A percentile compares a stretch with the other conserved stretches of the same genome.
Evolutionary conservation across 306 rosid species (phyloP).

Genomic region (Medicago ruthenica): DNA sequence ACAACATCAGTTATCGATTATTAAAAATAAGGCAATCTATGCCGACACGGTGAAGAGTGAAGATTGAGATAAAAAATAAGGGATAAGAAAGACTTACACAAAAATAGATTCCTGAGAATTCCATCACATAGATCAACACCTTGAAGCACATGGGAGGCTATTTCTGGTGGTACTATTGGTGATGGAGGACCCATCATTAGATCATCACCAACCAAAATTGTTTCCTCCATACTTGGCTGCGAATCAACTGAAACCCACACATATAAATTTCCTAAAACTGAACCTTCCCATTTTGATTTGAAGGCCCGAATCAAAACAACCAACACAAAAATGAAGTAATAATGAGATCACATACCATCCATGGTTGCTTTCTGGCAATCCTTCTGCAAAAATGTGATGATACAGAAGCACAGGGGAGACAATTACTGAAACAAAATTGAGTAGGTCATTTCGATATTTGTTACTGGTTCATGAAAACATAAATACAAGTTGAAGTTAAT

Average conservation of each 20-base stretch:
- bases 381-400: not conserved
- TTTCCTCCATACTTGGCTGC: conserved; percentile 92
- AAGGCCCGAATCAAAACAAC: not conserved
- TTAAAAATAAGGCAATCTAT: too few relatives aligned
- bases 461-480: too few relatives aligned
- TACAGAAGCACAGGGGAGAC: conserved; percentile 5
- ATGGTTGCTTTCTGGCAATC: conserved; percentile 51
- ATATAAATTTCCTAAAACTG: conserved; percentile 8
- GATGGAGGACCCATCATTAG: conserved; percentile 93
- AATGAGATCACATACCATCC: conserved; percentile 62
- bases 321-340: not conserved
- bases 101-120: conserved; percentile 77
- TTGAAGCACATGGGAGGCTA: conserved; percentile 91
- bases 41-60: too few relatives aligned
- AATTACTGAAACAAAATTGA: conserved; percentile 30
- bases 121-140: conserved; percentile 93
- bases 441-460: conserved; percentile 1
- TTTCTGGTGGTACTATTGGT: conserved; percentile 50
- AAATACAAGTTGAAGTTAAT: too few relatives aligned
- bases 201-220: conserved; percentile 94
- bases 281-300: not conserved
- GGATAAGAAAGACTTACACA: conserved; percentile 62
- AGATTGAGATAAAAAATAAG: not conserved
- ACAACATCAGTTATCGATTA: not conserved
- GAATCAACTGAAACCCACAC: conserved; percentile 79